A percentile compares a stretch with the other conserved stretches of the same genome.
Evolutionary conservation across 2,329 filamentous ascomycete species (phyloP).

Genomic region (Cladophialophora chaetospira): DNA sequence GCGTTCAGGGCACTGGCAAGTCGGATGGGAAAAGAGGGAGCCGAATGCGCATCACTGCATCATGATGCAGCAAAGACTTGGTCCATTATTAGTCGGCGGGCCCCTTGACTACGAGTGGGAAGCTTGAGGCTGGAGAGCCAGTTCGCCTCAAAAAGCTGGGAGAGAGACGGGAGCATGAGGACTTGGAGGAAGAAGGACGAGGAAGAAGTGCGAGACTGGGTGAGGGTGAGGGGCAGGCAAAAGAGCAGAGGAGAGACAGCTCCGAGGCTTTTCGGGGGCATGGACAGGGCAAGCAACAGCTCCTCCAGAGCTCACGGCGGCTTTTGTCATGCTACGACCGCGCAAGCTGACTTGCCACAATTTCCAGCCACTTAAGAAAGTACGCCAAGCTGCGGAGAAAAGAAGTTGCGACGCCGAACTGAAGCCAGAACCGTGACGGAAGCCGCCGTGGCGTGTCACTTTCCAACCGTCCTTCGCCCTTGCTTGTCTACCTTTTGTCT

Average conservation of each 20-base stretch:
- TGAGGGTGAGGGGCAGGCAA: background rate
- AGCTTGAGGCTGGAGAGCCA: background rate
- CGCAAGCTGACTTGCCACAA: background rate
- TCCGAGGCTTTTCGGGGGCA: too few relatives aligned
- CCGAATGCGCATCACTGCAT: conserved; percentile 12
- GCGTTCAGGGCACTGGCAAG: conserved; percentile 8
- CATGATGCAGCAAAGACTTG: conserved; percentile 7
- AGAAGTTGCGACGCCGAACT: background rate
- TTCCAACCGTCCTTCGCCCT: background rate
- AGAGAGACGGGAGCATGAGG: conserved; percentile 1
- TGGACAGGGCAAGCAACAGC: background rate
- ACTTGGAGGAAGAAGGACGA: background rate
- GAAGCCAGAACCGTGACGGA: background rate
- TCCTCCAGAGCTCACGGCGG: background rate
- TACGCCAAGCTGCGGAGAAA: background rate
- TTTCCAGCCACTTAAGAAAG: background rate
- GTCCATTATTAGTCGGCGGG: conserved; percentile 6
- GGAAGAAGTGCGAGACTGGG: background rate
- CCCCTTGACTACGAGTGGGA: conserved; percentile 6
- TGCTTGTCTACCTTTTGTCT: background rate
- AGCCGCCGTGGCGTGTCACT: background rate
- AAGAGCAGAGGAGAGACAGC: too few relatives aligned
- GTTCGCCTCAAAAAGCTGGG: conserved; percentile 2
- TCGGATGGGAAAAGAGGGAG: conserved; percentile 8
- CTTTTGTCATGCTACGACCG: background rate